Percentiles rank a stretch among this genome's conserved stretches.
Evolutionary conservation across 1,284 basidiomycete genomes (phyloP).

Genomic region (Cystobasidium sp.): DNA sequence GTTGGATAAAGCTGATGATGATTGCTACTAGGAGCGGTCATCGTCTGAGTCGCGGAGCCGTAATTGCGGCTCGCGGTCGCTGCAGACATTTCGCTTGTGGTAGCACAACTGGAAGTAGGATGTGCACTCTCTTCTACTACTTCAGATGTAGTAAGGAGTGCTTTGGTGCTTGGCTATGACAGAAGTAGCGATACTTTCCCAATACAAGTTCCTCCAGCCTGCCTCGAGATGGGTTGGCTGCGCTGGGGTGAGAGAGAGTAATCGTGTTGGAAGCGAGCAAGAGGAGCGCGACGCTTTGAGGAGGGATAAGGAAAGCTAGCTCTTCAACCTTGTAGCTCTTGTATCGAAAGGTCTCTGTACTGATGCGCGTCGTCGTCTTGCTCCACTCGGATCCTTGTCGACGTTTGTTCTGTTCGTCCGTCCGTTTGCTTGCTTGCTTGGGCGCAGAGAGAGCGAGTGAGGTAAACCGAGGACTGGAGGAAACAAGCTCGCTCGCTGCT

Average conservation of each 20-base stretch:
- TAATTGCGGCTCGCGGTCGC: conserved; percentile 33
- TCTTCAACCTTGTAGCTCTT: too few species aligned
- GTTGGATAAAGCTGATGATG: conserved; percentile 29
- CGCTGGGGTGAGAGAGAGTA: not conserved
- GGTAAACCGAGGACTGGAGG: not conserved
- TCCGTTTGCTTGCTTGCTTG: not conserved
- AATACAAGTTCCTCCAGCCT: not conserved
- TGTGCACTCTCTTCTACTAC: too few species aligned
- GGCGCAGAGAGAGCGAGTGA: not conserved
- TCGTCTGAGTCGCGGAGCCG: conserved; percentile 28
- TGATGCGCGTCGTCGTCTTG: too few species aligned
- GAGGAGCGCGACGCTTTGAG: too few species aligned
- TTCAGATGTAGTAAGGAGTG: too few species aligned
- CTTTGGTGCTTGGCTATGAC: too few species aligned
- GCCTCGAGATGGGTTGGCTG: not conserved
- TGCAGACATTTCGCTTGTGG: conserved; percentile 15
- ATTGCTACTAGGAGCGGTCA: conserved; percentile 18
- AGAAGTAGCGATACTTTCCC: too few species aligned
- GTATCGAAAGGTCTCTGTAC: too few species aligned
- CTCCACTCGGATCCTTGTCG: too few species aligned
- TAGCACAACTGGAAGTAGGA: not conserved
- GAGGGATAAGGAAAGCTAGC: too few species aligned
- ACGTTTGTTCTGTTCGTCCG: too few species aligned
- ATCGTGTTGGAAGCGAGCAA: too few species aligned
- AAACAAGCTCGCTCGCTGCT: not conserved